A percentile compares a stretch with the other conserved stretches of the same genome.
Conservation (phyloP, 2,329 filamentous ascomycete species). For the Chaetoscypha palmicola region DNA sequence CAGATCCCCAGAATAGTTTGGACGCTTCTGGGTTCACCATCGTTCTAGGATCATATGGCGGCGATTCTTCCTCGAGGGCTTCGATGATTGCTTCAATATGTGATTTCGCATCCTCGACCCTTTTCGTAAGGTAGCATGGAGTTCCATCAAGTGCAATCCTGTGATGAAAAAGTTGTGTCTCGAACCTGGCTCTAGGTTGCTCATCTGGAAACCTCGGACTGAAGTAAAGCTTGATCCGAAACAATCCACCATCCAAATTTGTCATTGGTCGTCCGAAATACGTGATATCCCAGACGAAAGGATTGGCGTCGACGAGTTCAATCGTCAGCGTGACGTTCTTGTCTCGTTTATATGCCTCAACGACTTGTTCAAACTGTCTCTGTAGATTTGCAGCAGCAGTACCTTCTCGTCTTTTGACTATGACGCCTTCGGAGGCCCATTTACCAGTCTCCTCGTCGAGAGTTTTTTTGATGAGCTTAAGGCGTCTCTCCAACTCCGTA, state of each 20-base stretch:
- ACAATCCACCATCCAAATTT: slow-evolving; percentile 84
- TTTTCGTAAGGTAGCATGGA: slow-evolving; percentile 71
- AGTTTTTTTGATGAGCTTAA: slow-evolving; percentile 60
- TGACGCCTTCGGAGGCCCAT: slow-evolving; percentile 66
- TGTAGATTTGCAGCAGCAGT: slow-evolving; percentile 76
- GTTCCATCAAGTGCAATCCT: slow-evolving; percentile 74
- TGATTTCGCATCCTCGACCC: slow-evolving; percentile 67
- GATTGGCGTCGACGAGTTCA: slow-evolving; percentile 70
- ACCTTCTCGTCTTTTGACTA: slow-evolving; percentile 56
- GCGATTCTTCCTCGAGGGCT: slow-evolving; percentile 78
- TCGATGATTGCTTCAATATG: slow-evolving; percentile 81
- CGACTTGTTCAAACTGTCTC: slow-evolving; percentile 77
- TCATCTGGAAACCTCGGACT: slow-evolving; percentile 82
- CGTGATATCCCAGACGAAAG: slow-evolving; percentile 81
- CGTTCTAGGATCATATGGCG: slow-evolving; percentile 83
- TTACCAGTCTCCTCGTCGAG: slow-evolving; percentile 63
- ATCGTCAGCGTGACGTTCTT: slow-evolving; percentile 68
- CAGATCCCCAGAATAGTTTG: slow-evolving; percentile 76
- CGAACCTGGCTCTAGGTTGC: slow-evolving; percentile 75
- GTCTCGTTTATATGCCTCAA: slow-evolving; percentile 64
- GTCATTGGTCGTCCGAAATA: slow-evolving; percentile 92
- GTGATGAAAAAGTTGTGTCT: slow-evolving; percentile 81
- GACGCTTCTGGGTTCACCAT: slow-evolving; percentile 81
- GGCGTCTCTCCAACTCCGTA: slow-evolving; percentile 59
- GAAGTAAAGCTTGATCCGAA: slow-evolving; percentile 71